Evolutionary conservation across 2,329 filamentous ascomycete genomes (phyloP), one percentile per base, ranked within the genome.

Genomic region (Neonectria sp.): DNA sequence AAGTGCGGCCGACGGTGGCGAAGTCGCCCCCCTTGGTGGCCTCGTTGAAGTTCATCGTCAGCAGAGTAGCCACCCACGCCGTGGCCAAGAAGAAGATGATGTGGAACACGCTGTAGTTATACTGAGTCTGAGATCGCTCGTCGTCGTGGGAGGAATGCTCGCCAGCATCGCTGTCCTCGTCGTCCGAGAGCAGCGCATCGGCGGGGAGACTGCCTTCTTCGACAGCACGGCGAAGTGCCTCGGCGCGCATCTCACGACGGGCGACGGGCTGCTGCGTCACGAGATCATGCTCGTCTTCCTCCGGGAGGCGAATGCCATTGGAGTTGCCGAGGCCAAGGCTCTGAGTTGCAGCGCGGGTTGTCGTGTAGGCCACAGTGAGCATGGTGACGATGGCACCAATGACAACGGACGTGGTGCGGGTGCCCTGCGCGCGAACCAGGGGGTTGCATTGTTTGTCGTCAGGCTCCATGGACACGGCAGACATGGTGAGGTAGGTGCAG

Each of bases 401-500:
- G 55, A 99, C 90, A 67, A 98, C 91, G 31, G 95, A 97, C 2
- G 95, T 96, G 8, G 93, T 97, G 68, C 96, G 90, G 11, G 95
- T 96, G 67, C 94, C 95, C 69, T 93, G 93, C 8, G 95, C 95
- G 60, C 89, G 91, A 68, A 98, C 87, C 35, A 99, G 87, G 9
- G 96, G 96, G 82, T 99, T 99, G 89, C 96, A 99, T 71, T 93
- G 89, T 75, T 93, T 92, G 84, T 98, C 84, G 80, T 98, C 95
- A 1, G 96, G 96, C 77, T 99, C 95, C 96, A 99, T 98, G 62
- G 95, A 97, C 1, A 99, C 96, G 29, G 96, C 96, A 3, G 95
- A 98, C 91, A 99, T 94, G 73, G 96, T 99, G 62, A 99, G 89
- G 79, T 99, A 99, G 49, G 96, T 98, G 89, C 96, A 99, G 86